Evolutionary conservation across 2,329 filamentous ascomycete species (phyloP).

Genomic region (Phyllosticta capitalensis): DNA sequence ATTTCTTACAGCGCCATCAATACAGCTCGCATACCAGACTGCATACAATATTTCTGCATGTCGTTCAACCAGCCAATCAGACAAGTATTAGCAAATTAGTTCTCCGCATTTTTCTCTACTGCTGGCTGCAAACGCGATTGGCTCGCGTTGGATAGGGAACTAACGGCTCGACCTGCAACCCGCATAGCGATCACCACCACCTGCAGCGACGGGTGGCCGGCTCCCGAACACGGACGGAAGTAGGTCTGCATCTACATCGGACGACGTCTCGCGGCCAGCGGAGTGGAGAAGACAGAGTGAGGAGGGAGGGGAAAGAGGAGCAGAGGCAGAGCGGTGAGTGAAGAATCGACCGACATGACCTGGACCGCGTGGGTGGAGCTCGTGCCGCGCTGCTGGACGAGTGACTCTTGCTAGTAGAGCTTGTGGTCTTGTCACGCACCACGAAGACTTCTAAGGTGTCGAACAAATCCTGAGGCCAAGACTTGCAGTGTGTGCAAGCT

Average conservation of each 20-base stretch:
- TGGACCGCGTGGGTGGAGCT: not conserved
- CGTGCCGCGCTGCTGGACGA: not conserved
- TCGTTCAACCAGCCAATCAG: not conserved
- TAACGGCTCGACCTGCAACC: not conserved
- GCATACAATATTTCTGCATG: not conserved
- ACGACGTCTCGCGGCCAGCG: not conserved
- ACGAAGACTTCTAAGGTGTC: not conserved
- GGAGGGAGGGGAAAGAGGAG: not conserved
- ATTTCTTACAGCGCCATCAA: not conserved
- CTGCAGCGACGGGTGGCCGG: not conserved
- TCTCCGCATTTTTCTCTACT: not conserved
- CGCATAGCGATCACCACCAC: not conserved
- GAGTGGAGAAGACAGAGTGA: not conserved
- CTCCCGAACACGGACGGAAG: not conserved
- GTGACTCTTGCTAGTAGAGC: not conserved
- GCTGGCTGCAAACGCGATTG: not conserved
- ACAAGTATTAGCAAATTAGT: not conserved
- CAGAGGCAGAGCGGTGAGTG: not conserved
- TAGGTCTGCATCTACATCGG: not conserved
- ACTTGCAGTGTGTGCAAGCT: not conserved
- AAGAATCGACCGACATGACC: not conserved
- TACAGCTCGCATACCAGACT: not conserved
- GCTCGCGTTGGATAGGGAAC: not conserved
- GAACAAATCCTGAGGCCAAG: not conserved
- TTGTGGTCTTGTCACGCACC: not conserved